Conservation (phyloP, 768 basidiomycete genomes). For the Leccinellum rugosiceps region DNA sequence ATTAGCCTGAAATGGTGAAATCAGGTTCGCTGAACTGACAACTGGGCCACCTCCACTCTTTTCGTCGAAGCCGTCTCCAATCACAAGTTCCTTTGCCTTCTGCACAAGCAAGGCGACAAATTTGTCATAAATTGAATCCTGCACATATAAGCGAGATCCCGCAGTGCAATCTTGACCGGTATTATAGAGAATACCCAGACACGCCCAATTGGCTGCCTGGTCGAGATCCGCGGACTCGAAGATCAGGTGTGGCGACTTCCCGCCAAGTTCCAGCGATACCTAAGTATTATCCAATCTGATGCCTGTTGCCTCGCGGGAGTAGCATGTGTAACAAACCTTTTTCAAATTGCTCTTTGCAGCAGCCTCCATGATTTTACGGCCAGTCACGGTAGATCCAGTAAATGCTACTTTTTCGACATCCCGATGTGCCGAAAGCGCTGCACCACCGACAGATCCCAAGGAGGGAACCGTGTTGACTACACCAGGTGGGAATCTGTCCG, state of each 20-base stretch:
- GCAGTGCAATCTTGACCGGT: conserved; percentile 94
- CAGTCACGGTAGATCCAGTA: conserved; percentile 88
- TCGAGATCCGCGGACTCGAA: conserved; percentile 92
- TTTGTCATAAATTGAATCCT: conserved; percentile 83
- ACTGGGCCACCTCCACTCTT: conserved; percentile 77
- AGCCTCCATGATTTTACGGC: conserved; percentile 87
- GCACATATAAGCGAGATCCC: conserved; percentile 86
- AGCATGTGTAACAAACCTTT: conserved; percentile 52
- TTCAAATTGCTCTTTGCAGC: conserved; percentile 93
- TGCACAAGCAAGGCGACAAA: conserved; percentile 65
- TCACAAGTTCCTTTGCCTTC: conserved; percentile 64
- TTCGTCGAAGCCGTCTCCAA: conserved; percentile 82
- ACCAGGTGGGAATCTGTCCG: conserved; percentile 80
- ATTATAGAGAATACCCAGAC: conserved; percentile 83
- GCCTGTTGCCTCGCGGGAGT: conserved; percentile 23
- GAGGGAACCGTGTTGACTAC: conserved; percentile 89
- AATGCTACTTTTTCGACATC: conserved; percentile 95
- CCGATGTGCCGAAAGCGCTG: conserved; percentile 75
- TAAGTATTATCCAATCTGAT: conserved; percentile 24
- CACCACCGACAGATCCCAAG: conserved; percentile 77
- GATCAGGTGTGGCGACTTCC: conserved; percentile 86
- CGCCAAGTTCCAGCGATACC: conserved; percentile 92
- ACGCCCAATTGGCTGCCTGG: conserved; percentile 80
- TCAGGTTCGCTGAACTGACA: conserved; percentile 42
- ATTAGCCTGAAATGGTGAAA: conserved; percentile 7